These are phyloP conservation scores for Exophiala sp. DNA, from an alignment of 2,329 filamentous ascomycete species.

Conservation along the genomic window DNA sequence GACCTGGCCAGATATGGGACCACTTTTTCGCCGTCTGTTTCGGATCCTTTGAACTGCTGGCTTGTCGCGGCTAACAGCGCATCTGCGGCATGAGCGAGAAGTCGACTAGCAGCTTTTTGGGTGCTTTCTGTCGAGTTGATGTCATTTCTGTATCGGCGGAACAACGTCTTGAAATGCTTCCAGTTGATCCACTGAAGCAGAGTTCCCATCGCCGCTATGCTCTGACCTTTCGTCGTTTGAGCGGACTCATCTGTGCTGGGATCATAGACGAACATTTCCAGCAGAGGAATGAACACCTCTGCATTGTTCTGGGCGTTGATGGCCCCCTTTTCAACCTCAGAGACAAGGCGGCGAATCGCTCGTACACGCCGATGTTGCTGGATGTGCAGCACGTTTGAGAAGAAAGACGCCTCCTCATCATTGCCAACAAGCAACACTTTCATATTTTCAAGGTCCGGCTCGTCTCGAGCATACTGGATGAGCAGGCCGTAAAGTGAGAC, in stretches of 20 bases:
- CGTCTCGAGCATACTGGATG: constrained; percentile 62
- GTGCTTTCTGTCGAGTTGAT: constrained; percentile 60
- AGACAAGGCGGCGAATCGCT: constrained; percentile 69
- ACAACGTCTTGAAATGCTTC: constrained; percentile 79
- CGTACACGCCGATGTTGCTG: constrained; percentile 80
- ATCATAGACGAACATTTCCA: constrained; percentile 92
- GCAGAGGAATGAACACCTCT: constrained; percentile 80
- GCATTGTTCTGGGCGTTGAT: constrained; percentile 72
- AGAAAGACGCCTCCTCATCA: constrained; percentile 80
- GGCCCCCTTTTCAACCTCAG: constrained; percentile 57
- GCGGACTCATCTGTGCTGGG: constrained; percentile 68
- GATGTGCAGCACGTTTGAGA: constrained; percentile 85
- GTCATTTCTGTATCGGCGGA: constrained; percentile 78
- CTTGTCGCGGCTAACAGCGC: constrained; percentile 56
- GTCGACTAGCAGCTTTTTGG: constrained; percentile 69
- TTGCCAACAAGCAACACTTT: constrained; percentile 60
- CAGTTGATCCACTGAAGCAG: constrained; percentile 75
- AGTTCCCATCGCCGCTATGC: constrained; percentile 70
- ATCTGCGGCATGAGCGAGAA: constrained; percentile 77
- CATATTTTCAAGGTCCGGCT: constrained; percentile 69
- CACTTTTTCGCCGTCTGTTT: constrained; percentile 20
- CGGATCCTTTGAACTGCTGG: constrained; percentile 27
- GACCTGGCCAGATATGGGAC: constrained; percentile 53
- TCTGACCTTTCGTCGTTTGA: constrained; percentile 78
- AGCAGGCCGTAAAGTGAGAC: constrained; percentile 73